A percentile compares a stretch with the other conserved stretches of the same genome.
Conservation (phyloP, 106 monocot genomes). For the Dendrobium huoshanense region DNA sequence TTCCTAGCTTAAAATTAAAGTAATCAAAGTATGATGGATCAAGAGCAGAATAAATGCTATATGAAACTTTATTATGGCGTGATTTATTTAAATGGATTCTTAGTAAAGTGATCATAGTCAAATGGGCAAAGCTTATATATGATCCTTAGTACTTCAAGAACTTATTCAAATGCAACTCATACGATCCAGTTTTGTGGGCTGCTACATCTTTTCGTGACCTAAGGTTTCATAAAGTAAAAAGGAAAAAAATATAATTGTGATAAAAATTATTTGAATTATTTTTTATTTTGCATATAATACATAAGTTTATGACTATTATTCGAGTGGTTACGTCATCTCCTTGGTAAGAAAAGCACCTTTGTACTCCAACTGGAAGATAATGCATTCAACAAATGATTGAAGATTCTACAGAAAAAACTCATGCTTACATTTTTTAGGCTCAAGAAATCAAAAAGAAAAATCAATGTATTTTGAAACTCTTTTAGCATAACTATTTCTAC, state of each 20-base stretch:
- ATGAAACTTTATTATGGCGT: too few species aligned
- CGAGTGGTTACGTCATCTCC: constrained; percentile 58
- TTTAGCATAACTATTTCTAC: too few species aligned
- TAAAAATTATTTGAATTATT: not conserved
- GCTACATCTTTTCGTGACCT: not conserved
- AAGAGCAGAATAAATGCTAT: too few species aligned
- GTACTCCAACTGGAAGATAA: constrained; percentile 19
- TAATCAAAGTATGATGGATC: too few species aligned
- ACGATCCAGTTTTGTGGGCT: not conserved
- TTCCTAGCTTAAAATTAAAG: too few species aligned
- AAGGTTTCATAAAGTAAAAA: not conserved
- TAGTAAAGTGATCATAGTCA: too few species aligned
- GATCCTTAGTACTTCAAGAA: not conserved
- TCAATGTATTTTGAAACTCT: too few species aligned
- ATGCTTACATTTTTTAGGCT: constrained; percentile 30
- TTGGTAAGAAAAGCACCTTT: constrained; percentile 28
- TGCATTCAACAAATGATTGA: constrained; percentile 51
- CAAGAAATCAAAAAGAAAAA: too few species aligned
- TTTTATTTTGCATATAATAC: constrained; percentile 24
- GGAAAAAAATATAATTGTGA: not conserved
- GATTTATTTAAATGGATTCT: too few species aligned
- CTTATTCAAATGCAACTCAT: not conserved
- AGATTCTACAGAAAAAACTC: constrained; percentile 69
- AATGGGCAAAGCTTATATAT: not conserved
- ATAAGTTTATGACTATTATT: constrained; percentile 40